Conservation (phyloP, 176 grass and related monocot genomes). For the Tillandsia leiboldiana region DNA sequence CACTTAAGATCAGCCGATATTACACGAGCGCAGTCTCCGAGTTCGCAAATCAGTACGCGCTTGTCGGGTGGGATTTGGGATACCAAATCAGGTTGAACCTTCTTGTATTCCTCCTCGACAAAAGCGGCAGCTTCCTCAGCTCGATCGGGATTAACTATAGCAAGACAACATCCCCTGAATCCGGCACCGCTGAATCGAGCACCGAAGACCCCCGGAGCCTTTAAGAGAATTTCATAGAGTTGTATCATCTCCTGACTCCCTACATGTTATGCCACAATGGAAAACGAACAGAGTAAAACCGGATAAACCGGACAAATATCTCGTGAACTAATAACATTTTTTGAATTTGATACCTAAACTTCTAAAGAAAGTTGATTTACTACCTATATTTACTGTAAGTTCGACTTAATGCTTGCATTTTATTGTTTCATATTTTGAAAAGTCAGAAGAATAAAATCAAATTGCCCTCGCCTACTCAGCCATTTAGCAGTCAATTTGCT, state of each 20-base stretch:
- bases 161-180: constrained; percentile 93
- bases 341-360: too few relatives aligned
- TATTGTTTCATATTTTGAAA: too few relatives aligned
- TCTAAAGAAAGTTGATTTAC: too few relatives aligned
- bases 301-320: constrained; percentile 8
- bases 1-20: constrained; percentile 22
- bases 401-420: too few relatives aligned
- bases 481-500: too few relatives aligned
- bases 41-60: constrained; percentile 64
- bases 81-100: constrained; percentile 58
- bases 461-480: too few relatives aligned
- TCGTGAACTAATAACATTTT: too few relatives aligned
- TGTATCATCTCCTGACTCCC: constrained; percentile 88
- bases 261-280: constrained; percentile 2
- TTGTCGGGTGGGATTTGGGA: constrained; percentile 41
- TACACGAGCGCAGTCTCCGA: constrained; percentile 46
- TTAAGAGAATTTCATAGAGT: constrained; percentile 86
- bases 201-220: constrained; percentile 72
- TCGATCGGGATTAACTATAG: constrained; percentile 31
- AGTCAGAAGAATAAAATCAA: too few relatives aligned
- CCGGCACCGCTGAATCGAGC: constrained; percentile 89
- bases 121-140: constrained; percentile 59
- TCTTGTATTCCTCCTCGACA: constrained; percentile 49
- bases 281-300: neutral
- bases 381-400: too few relatives aligned